Base-by-base conservation (phyloP, 805 yeast genomes). In the Kluyveromyces siamensis region DNA sequence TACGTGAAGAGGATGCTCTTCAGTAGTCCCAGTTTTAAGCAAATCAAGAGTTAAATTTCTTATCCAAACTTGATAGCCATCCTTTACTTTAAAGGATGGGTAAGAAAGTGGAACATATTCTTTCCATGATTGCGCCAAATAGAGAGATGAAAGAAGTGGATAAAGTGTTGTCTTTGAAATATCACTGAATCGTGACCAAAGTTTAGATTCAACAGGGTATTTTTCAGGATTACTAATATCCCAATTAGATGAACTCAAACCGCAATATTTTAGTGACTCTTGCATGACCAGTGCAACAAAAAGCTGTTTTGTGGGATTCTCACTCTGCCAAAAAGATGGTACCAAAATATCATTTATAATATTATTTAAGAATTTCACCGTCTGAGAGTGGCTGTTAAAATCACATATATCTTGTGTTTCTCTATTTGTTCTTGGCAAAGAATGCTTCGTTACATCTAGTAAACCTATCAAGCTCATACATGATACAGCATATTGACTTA, bases 271-370 rank as follows among this genome's bases (percentile, higher is more conserved):
- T 46, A 93, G 67, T 44, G 83, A 81, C 53, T 88, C 93, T 62
- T 93, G 99, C 78, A 93, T 87, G 0, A 91, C 84, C 63, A 79
- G 84, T 0, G 96, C 96, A 36, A 89, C 73, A 59, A 84, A 86
- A 50, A 86, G 72, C 63, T 93, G 99, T 44, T 80, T 79, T 19
- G 79, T 77, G 0, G 98, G 96, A 59, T 89, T 89, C 35, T 84
- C 85, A 1, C 96, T 84, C 0, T 96, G 89, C 80, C 95, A 83
- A 65, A 89, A 90, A 1, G 88, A 80, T 35, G 87, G 88, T 8
- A 90, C 84, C n/a, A 93, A 72, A 50, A 79, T 73, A 48, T 77
- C 74, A 51, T 86, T 83, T 35, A 90, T 70, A 44, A 90, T 79
- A 55, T 75, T 72, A 3, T 78, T 69, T 33, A 88, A 71, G 57